Evolutionary conservation across 441 rosid genomes (phyloP).

Genomic region (Euphorbia celastroides): DNA sequence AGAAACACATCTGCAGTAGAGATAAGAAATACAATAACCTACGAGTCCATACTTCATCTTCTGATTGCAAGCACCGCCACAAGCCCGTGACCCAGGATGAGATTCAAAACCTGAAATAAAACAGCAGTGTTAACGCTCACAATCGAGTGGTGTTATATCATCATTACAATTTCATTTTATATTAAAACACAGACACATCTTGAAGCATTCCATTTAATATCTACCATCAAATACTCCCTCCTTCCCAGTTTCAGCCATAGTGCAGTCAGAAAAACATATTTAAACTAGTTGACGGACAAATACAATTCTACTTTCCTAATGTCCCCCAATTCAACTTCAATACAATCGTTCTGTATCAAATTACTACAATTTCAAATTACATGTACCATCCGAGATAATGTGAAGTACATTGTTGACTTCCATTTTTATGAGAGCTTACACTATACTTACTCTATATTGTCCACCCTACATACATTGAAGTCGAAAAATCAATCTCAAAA

Average conservation of each 20-base stretch:
- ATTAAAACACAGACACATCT: neutral
- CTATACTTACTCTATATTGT: neutral
- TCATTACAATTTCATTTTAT: neutral
- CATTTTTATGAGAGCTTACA: too few species aligned
- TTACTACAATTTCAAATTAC: too few species aligned
- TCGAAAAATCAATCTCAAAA: neutral
- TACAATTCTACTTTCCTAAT: too few species aligned
- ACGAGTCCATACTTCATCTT: constrained; percentile 32
- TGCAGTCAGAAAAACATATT: too few species aligned
- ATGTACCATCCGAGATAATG: too few species aligned
- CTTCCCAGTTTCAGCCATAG: too few species aligned
- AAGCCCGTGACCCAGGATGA: constrained; percentile 21
- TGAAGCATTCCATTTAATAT: neutral
- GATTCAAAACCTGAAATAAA: constrained; percentile 40
- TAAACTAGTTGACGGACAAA: too few species aligned
- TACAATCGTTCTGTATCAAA: too few species aligned
- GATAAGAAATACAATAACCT: constrained; percentile 40
- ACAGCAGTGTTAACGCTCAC: constrained; percentile 24
- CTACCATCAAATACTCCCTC: neutral
- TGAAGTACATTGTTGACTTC: too few species aligned
- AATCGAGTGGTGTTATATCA: constrained; percentile 11
- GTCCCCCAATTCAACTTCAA: too few species aligned
- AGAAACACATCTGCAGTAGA: constrained; percentile 59
- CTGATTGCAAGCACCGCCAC: constrained; percentile 24
- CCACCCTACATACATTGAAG: neutral